These are phyloP conservation scores for Leccinum fallax DNA, from an alignment of 1,284 basidiomycete species.

Conservation along the genomic window DNA sequence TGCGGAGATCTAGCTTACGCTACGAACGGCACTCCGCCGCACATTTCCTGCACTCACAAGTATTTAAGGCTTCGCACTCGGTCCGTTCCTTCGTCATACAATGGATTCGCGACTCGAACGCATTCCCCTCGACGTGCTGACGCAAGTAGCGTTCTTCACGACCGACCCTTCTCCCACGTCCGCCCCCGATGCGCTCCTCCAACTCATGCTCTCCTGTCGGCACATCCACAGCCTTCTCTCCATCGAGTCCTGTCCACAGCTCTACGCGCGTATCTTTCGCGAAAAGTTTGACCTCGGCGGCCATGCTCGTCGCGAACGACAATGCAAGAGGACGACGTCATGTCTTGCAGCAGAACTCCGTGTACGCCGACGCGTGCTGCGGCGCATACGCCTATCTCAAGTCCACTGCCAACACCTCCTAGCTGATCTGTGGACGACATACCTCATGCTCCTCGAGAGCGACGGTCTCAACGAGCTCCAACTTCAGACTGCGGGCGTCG, in stretches of 20 bases:
- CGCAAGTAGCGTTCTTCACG: constrained; percentile 49
- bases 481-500: constrained; percentile 40
- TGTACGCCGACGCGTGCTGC: constrained; percentile 45
- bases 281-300: constrained; percentile 53
- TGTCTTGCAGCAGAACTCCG: constrained; percentile 50
- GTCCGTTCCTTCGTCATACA: constrained; percentile 21
- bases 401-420: constrained; percentile 33
- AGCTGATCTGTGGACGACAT: constrained; percentile 51
- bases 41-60: constrained; percentile 20
- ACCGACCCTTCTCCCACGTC: constrained; percentile 39
- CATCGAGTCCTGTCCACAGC: constrained; percentile 48
- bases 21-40: constrained; percentile 37
- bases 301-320: constrained; percentile 38
- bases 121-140: constrained; percentile 54
- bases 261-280: constrained; percentile 65
- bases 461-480: constrained; percentile 46
- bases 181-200: constrained; percentile 43
- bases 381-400: constrained; percentile 43
- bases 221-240: constrained; percentile 48
- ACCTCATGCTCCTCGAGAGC: constrained; percentile 55
- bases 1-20: constrained; percentile 39
- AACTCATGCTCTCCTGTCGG: constrained; percentile 46
- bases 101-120: constrained; percentile 49
- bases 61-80: constrained; percentile 29
- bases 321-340: constrained; percentile 41